Percentiles rank a stretch among this genome's conserved stretches.
Conservation (phyloP, 148 eudicot genomes). For the Spergularia marina region DNA sequence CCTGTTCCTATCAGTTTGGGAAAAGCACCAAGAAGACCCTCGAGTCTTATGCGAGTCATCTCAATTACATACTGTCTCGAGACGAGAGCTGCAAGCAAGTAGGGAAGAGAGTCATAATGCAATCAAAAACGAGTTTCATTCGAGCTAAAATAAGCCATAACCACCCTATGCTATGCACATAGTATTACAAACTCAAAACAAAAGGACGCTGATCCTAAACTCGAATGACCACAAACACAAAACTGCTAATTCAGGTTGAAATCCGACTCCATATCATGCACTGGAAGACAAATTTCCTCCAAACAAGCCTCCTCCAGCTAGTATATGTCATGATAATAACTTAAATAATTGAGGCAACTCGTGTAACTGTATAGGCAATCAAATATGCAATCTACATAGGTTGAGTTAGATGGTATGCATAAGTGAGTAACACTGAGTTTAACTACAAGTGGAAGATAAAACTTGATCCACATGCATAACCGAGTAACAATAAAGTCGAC, state of each 20-base stretch:
- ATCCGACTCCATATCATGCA: slow-evolving; percentile 4
- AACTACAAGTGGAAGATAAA: no score
- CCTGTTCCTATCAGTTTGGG: slow-evolving; percentile 97
- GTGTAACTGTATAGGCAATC: background rate
- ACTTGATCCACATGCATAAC: background rate
- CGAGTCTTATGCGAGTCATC: slow-evolving; percentile 88
- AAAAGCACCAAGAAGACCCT: slow-evolving; percentile 94
- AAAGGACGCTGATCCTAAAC: background rate
- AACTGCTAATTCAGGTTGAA: slow-evolving; percentile 1
- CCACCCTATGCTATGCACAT: background rate
- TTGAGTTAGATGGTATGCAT: no score
- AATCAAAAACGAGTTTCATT: background rate
- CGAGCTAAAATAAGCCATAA: background rate
- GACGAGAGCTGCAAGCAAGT: slow-evolving; percentile 63
- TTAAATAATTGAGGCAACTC: no score
- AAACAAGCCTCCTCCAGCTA: background rate
- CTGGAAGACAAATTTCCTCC: background rate
- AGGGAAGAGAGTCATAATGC: background rate
- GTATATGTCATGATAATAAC: no score
- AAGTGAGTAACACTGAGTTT: no score
- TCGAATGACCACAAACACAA: background rate
- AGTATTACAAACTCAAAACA: background rate
- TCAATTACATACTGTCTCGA: slow-evolving; percentile 87
- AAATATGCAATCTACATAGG: background rate
- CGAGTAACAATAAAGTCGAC: background rate